Percentiles rank a stretch among this genome's conserved stretches.
phyloP scores from a whole-genome alignment of 2,329 filamentous ascomycete genomes.

The Leptographium radiaticola region DNA sequence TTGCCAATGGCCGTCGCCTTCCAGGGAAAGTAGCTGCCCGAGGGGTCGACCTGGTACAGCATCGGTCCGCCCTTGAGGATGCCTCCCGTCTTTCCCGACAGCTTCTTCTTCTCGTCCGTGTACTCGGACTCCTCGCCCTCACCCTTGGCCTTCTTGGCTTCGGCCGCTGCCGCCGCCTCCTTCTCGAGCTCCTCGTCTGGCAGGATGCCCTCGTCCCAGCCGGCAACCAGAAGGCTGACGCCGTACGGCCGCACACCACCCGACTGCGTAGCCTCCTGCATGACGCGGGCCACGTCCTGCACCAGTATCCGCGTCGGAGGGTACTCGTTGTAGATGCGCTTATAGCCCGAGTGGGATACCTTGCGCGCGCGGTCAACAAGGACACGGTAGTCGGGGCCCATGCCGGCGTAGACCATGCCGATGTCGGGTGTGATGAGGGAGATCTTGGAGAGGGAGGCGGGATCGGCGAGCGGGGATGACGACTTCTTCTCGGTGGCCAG shows the following conservation, averaged over 20 bases:
- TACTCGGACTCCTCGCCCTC: conserved; percentile 6
- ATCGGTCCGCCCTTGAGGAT: conserved; percentile 93
- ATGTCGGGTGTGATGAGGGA: conserved; percentile 98
- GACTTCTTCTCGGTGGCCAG: conserved; percentile 99
- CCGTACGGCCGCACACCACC: conserved; percentile 95
- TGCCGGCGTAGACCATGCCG: conserved; percentile 98
- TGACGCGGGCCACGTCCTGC: conserved; percentile 91
- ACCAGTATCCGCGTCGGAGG: conserved; percentile 98
- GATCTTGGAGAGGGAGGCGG: conserved; percentile 90
- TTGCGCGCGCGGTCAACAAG: conserved; percentile 96
- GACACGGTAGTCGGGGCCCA: conserved; percentile 97
- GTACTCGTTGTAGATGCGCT: conserved; percentile 99
- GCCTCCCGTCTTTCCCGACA: conserved; percentile 78
- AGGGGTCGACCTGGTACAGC: conserved; percentile 98
- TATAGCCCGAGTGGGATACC: conserved; percentile 96
- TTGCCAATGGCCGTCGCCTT: conserved; percentile 99
- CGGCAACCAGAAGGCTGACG: conserved; percentile 87
- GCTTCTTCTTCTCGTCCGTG: conserved; percentile 49
- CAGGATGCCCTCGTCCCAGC: conserved; percentile 94
- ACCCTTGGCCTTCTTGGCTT: conserved; percentile 29
- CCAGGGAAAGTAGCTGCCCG: conserved; percentile 97
- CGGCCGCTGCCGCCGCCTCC: conserved; percentile 32
- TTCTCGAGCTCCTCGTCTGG: conserved; percentile 60
- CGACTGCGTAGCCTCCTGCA: conserved; percentile 97
- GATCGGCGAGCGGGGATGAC: conserved; percentile 90